Base-by-base conservation (phyloP, 2,329 filamentous ascomycete genomes). In the Paraphoma chrysanthemicola region DNA sequence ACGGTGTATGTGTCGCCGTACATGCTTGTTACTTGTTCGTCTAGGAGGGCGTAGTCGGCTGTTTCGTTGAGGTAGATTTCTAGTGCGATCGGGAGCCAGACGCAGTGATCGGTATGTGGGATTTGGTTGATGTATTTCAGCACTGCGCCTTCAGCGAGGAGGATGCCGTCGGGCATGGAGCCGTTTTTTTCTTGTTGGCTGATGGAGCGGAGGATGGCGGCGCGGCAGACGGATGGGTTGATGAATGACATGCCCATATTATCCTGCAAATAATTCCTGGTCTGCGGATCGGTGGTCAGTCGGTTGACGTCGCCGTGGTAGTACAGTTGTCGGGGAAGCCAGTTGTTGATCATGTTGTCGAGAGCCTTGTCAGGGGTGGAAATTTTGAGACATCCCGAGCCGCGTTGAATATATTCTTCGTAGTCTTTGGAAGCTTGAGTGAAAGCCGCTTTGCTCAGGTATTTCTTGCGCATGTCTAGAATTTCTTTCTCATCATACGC, bases 221-320 rank as follows among this genome's bases (percentile, higher is more conserved):
- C 72, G 4, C 83, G 81, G 17, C 83, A 76, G 1, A 83, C 80
- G 3, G 76, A 68, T 0, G 84, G 83, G 56, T 81, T 80, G 72
- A 86, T 83, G 70, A 81, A 86, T 47, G 79, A 81, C 84, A 86
- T 86, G 53, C 84, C 84, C 84, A 86, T 86, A 69, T 85, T 85
- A 70, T 86, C 84, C 65, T 86, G 84, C 3, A 86, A 71, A 62
- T 85, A 86, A 64, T 86, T 86, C 43, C 84, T 81, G 7, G 84
- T 86, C 66, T 86, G 84, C 17, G 84, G 84, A 65, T 86, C 84
- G 0, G 84, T 86, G 0, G 83, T 85, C 33, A 86, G 73, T 10
- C 84, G 82, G 67, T 86, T 86, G 41, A 85, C 83, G 59, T 85
- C 83, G 49, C 84, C 84, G 63, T 86, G 84, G 69, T 86, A 86